phyloP scores from a whole-genome alignment of 2,329 filamentous ascomycete species.

The Thelonectria olida region DNA sequence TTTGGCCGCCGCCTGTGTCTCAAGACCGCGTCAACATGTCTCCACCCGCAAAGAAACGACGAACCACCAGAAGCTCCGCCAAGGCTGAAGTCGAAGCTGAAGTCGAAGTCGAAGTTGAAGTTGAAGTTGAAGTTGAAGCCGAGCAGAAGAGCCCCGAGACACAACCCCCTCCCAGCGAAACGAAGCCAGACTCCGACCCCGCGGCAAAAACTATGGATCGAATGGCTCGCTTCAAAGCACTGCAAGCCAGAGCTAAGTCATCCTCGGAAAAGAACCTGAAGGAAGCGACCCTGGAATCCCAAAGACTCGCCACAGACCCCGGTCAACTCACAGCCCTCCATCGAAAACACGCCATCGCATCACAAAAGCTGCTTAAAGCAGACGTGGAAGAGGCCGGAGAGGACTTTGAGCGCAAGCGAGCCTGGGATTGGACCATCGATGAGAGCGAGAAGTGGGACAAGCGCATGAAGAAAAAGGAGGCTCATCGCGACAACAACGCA shows the following conservation, averaged over 20 bases:
- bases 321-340: constrained; percentile 80
- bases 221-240: constrained; percentile 84
- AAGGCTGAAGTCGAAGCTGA: too few species aligned
- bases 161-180: constrained; percentile 11
- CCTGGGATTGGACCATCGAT: constrained; percentile 98
- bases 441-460: constrained; percentile 95
- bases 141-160: constrained; percentile 3
- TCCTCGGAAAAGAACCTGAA: constrained; percentile 80
- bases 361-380: constrained; percentile 92
- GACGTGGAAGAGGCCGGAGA: constrained; percentile 86
- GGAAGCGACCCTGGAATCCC: constrained; percentile 84
- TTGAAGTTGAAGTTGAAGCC: too few species aligned
- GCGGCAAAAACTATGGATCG: constrained; percentile 68
- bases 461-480: constrained; percentile 85
- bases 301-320: constrained; percentile 81
- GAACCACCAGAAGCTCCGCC: too few species aligned
- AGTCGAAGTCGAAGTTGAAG: too few species aligned
- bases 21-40: too few species aligned
- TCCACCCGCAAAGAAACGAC: too few species aligned
- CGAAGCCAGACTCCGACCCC: constrained; percentile 40
- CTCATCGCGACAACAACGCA: constrained; percentile 82
- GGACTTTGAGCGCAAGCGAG: constrained; percentile 96
- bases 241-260: constrained; percentile 81
- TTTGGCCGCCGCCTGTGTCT: too few species aligned
- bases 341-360: constrained; percentile 86